Evolutionary conservation across 225 moss, liverwort and hornwort species (phyloP).

Genomic region (Bryum argenteum): DNA sequence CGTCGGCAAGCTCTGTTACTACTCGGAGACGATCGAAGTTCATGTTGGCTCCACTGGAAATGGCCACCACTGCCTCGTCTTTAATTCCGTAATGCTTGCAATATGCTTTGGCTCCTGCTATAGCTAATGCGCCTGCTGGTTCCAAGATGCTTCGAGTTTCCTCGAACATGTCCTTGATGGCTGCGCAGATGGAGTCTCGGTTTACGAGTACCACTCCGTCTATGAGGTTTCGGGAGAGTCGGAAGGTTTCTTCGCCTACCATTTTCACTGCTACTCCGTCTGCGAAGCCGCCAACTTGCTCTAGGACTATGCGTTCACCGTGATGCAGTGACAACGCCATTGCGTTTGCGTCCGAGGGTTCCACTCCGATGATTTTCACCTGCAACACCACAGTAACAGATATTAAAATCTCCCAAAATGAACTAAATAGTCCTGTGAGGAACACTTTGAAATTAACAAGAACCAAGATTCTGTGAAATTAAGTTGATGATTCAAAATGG

Average conservation of each 20-base stretch:
- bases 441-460: no score
- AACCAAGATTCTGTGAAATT: no score
- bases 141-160: slow-evolving; percentile 96
- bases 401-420: no score
- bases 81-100: slow-evolving; percentile 82
- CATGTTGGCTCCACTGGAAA: slow-evolving; percentile 98
- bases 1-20: slow-evolving; percentile 90
- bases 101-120: slow-evolving; percentile 94
- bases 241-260: slow-evolving; percentile 93
- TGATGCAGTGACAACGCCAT: slow-evolving; percentile 94
- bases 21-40: slow-evolving; percentile 93
- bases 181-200: slow-evolving; percentile 92
- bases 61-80: slow-evolving; percentile 73
- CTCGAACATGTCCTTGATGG: slow-evolving; percentile 99
- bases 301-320: slow-evolving; percentile 74
- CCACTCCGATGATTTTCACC: slow-evolving; percentile 93
- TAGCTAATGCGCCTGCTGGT: slow-evolving; percentile 85
- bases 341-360: slow-evolving; percentile 91
- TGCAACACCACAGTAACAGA: slow-evolving; percentile 14
- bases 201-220: slow-evolving; percentile 92
- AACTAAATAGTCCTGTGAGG: no score
- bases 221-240: slow-evolving; percentile 79
- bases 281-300: slow-evolving; percentile 91
- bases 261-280: slow-evolving; percentile 97
- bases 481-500: no score